phyloP scores from a whole-genome alignment of 2,329 filamentous ascomycete genomes.

The Cladosporium sp. region DNA sequence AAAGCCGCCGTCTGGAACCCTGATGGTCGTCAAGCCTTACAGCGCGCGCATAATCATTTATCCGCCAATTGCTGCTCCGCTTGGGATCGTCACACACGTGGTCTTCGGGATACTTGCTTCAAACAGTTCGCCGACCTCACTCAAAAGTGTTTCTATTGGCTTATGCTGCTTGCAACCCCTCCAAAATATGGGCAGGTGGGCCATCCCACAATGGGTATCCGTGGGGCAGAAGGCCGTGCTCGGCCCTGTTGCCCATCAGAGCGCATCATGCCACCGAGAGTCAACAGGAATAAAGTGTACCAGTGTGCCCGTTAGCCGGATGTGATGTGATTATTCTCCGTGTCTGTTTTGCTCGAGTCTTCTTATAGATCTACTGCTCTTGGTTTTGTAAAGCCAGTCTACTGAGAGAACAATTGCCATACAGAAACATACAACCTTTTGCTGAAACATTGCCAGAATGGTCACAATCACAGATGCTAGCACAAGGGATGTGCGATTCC shows the following conservation, averaged over 20 bases:
- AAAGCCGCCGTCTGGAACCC: background rate
- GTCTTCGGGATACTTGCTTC: background rate
- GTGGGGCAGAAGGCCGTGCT: conserved; percentile 10
- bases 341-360: background rate
- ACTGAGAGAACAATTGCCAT: background rate
- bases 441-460: conserved; percentile 28
- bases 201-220: conserved; percentile 1
- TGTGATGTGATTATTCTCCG: conserved; percentile 1
- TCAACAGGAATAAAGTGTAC: background rate
- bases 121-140: background rate
- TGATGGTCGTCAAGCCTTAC: background rate
- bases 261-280: background rate
- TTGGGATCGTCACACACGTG: background rate
- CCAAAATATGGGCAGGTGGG: conserved; percentile 1
- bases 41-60: background rate
- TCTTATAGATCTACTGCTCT: background rate
- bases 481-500: conserved; percentile 48
- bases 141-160: conserved; percentile 1
- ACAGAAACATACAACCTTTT: background rate
- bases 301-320: conserved; percentile 4
- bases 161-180: background rate
- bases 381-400: too few species aligned
- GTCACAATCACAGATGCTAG: conserved; percentile 44
- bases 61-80: background rate
- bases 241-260: background rate